Base-by-base conservation (phyloP, 495 filamentous ascomycete genomes). In the Xeromyces bisporus region DNA sequence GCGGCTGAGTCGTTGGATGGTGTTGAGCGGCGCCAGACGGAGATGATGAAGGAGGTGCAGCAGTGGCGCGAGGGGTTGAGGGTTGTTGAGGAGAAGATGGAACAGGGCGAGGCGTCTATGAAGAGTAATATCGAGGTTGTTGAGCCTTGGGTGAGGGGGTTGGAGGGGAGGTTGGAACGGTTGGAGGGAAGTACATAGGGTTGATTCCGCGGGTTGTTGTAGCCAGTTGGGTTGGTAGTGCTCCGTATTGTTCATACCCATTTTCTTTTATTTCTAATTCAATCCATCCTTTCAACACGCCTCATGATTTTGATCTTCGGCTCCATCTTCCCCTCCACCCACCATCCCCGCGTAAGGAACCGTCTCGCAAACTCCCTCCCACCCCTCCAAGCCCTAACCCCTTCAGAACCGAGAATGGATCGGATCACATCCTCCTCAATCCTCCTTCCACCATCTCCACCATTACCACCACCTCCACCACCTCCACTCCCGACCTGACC, bases 11-110 rank as follows among this genome's bases (percentile, higher is more conserved):
- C 66, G 0, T 58, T 99, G 26, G 70, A 75, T 27, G 71, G 68
- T 36, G 58, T 92, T 8, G 85, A 93, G 53, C 67, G 64, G 42
- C 65, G 72, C 26, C 89, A 96, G 46, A 71, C 68, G 9, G 80
- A 87, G 34, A 87, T 89, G 77, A 72, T 65, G 7, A 56, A 57
- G 8, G 89, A 96, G 47, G 76, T 97, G 23, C 71, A 71, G 51
- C 71, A 74, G 45, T 97, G 91, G 91, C 71, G 71, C 29, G 78
- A 83, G 39, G 81, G 79, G 0, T 50, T 97, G 14, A 69, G 73
- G 34, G 81, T 72, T 42, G 71, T 93, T 11, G 86, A 94, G 55
- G 56, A 55, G 28, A 70, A 75, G 27, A 71, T 94, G 46, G 56
- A 55, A 18, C 64, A 75, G 28, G 74, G 74, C 8, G 75, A 81